phyloP scores from a whole-genome alignment of 2,329 filamentous ascomycete species.

The Sporothrix pseudoabietina region DNA sequence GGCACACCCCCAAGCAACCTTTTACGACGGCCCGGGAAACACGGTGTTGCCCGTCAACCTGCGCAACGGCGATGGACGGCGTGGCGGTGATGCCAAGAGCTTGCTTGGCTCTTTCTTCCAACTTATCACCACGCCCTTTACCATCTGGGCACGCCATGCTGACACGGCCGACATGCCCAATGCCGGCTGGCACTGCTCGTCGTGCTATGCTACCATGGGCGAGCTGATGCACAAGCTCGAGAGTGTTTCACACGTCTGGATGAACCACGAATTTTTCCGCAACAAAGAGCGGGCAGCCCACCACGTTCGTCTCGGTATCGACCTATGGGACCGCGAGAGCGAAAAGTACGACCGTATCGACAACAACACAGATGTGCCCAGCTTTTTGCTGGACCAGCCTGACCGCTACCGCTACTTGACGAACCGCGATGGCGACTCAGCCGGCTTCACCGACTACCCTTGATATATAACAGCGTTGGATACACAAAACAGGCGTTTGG shows the following conservation, averaged over 20 bases:
- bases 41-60: conserved; percentile 59
- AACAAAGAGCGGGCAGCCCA: conserved; percentile 53
- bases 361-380: conserved; percentile 56
- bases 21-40: conserved; percentile 48
- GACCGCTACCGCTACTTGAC: conserved; percentile 51
- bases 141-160: conserved; percentile 44
- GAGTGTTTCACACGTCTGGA: conserved; percentile 57
- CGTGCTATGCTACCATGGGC: conserved; percentile 59
- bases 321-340: conserved; percentile 56
- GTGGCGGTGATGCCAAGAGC: background rate
- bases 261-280: conserved; percentile 54
- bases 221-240: conserved; percentile 60
- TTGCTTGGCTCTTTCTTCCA: background rate
- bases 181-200: conserved; percentile 64
- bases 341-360: conserved; percentile 54
- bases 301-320: conserved; percentile 54
- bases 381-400: conserved; percentile 46
- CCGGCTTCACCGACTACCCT: conserved; percentile 53
- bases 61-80: conserved; percentile 50
- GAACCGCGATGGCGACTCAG: conserved; percentile 49
- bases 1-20: conserved; percentile 63
- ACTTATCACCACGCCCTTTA: background rate
- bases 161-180: conserved; percentile 52
- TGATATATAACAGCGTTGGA: background rate
- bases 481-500: background rate